Evolutionary conservation across 768 basidiomycete species (phyloP).

Genomic region (Russula olivacea): DNA sequence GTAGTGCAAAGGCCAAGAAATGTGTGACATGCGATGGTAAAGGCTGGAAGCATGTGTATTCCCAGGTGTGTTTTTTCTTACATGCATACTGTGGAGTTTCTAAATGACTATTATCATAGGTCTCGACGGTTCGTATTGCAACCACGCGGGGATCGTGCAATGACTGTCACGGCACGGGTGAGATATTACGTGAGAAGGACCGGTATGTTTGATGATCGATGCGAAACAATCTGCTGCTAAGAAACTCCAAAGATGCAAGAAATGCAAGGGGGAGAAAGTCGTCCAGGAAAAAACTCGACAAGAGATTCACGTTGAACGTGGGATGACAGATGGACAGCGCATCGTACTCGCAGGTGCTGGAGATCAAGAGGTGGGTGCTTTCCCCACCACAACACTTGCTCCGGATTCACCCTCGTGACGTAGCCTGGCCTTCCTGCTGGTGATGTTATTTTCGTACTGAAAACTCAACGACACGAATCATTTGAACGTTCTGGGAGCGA

Average conservation of each 20-base stretch:
- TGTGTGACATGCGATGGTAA: slow-evolving; percentile 81
- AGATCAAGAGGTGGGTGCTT: slow-evolving; percentile 65
- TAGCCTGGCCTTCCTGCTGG: slow-evolving; percentile 85
- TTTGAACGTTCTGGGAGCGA: slow-evolving; percentile 83
- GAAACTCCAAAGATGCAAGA: slow-evolving; percentile 68
- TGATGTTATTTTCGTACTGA: slow-evolving; percentile 83
- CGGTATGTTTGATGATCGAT: slow-evolving; percentile 40
- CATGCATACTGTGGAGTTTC: neutral
- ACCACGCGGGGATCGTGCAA: slow-evolving; percentile 52
- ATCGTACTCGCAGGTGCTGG: slow-evolving; percentile 90
- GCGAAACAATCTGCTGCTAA: slow-evolving; percentile 7
- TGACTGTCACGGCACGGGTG: slow-evolving; percentile 65
- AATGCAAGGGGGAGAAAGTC: slow-evolving; percentile 84
- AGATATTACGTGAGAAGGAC: slow-evolving; percentile 78
- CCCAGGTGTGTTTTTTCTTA: slow-evolving; percentile 38
- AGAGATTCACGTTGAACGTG: slow-evolving; percentile 81
- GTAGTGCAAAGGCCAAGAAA: slow-evolving; percentile 75
- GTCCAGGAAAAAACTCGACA: slow-evolving; percentile 85
- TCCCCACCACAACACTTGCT: neutral
- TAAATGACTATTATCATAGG: slow-evolving; percentile 27
- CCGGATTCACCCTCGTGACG: neutral
- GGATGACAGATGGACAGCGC: slow-evolving; percentile 76
- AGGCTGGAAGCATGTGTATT: slow-evolving; percentile 62
- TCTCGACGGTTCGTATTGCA: slow-evolving; percentile 44
- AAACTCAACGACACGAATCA: slow-evolving; percentile 59